These are phyloP conservation scores for Salix brachista DNA, from an alignment of 345 rosid genomes.

Conservation along the genomic window DNA sequence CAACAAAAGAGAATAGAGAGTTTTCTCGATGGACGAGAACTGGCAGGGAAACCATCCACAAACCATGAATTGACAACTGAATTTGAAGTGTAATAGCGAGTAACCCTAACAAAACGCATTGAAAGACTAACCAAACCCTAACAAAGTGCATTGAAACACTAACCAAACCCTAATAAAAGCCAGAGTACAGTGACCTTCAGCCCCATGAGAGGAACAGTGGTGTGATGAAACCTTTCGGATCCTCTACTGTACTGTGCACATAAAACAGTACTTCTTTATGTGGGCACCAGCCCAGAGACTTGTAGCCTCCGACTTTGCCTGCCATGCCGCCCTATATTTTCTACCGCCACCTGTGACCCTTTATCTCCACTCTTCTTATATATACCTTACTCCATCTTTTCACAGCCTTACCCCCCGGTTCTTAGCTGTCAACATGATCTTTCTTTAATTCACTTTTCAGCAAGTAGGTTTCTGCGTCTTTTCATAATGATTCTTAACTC, in stretches of 20 bases:
- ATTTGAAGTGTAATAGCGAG: neutral
- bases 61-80: constrained; percentile 12
- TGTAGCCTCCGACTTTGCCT: constrained; percentile 2
- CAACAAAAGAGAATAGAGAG: neutral
- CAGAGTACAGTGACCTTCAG: neutral
- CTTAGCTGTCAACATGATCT: constrained; percentile 47
- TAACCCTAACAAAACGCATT: neutral
- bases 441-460: constrained; percentile 33
- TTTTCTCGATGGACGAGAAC: constrained; percentile 9
- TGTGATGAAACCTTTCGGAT: neutral
- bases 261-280: neutral
- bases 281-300: neutral
- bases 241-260: neutral
- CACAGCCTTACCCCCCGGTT: neutral
- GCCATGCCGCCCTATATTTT: constrained; percentile 33
- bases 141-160: constrained; percentile 8
- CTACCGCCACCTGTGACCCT: constrained; percentile 36
- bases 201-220: neutral
- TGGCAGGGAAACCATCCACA: neutral
- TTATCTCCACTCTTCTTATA: neutral
- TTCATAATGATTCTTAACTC: neutral
- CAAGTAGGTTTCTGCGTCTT: constrained; percentile 2
- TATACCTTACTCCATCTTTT: constrained; percentile 2
- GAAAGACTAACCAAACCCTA: neutral
- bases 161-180: constrained; percentile 1